Base-by-base conservation (phyloP, 768 basidiomycete species). In the Mycena galopus region DNA sequence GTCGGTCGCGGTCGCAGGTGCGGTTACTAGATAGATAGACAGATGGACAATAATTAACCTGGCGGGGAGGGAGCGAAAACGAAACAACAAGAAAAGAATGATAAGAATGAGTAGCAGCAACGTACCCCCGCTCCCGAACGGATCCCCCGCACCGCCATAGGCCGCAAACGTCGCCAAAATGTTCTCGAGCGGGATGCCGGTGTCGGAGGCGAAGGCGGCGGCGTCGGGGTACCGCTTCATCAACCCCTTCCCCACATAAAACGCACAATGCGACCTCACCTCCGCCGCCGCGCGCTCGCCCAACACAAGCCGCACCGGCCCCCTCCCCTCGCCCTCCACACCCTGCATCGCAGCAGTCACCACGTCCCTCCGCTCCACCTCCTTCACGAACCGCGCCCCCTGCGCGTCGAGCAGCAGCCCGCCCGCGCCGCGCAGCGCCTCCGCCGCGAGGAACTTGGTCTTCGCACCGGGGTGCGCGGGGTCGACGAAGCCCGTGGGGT, bases 391-490 rank as follows among this genome's bases (percentile, higher is more conserved):
- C 56, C 93, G 88, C 73, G 88, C 82, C 23, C 93, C 94, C 44
- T 88, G 86, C 71, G 87, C 88, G 80, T 94, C 92, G 76, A 94
- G 84, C 29, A 94, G 84, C 12, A 94, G 84, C 77, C 92, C 93
- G 62, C 93, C 93, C 50, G 91, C 92, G 68, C 93, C 93, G 77
- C 93, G 89, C 21, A 94, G 87, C 42, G 93, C 94, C 83, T 94
- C 93, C 5, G 93, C 93, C 47, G 93, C 93, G 66, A 94, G 86
- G 87, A 94, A 94, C 82, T 93, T 93, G 75, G 92, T 91, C 80
- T 90, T 90, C 19, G 91, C 88, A 4, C 84, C 77, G 6, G 92
- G 90, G 53, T 93, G 90, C 35, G 90, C 91, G 71, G 93, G 93
- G 83, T 95, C 94, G 47, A 94, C 91, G 39, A 95, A 89, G 79